A percentile compares a stretch with the other conserved stretches of the same genome.
phyloP scores from a whole-genome alignment of 345 rosid species.

The Leavenworthia alabamica region DNA sequence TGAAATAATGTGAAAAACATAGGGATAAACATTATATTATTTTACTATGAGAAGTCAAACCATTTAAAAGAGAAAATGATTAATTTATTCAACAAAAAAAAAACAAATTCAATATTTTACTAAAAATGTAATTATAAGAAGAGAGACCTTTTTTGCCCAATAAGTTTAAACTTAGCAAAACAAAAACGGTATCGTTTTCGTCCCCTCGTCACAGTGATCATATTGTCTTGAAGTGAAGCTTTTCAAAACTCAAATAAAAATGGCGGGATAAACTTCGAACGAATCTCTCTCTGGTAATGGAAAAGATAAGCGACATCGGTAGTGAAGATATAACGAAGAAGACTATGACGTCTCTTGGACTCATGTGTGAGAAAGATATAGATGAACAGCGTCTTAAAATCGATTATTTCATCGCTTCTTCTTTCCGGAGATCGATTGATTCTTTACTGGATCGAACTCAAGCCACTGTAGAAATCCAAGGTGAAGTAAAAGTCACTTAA shows the following conservation, averaged over 20 bases:
- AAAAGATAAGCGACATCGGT: slow-evolving; percentile 22
- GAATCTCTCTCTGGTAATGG: slow-evolving; percentile 3
- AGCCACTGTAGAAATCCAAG: slow-evolving; percentile 47
- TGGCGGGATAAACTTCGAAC: slow-evolving; percentile 21
- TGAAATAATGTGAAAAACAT: no score
- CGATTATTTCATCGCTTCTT: slow-evolving; percentile 44
- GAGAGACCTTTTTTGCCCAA: no score
- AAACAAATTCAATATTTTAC: no score
- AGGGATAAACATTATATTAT: no score
- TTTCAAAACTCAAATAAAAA: slow-evolving; percentile 22
- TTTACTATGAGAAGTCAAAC: no score
- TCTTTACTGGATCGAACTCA: slow-evolving; percentile 42
- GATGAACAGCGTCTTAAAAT: slow-evolving; percentile 36
- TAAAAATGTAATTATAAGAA: no score
- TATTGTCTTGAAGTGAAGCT: not conserved
- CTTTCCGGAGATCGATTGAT: slow-evolving; percentile 40
- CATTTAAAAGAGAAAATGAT: no score
- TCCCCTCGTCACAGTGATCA: not conserved
- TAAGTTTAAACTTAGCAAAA: no score
- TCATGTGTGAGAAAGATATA: slow-evolving; percentile 41
- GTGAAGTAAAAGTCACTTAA: slow-evolving; percentile 23
- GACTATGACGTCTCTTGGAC: slow-evolving; percentile 52
- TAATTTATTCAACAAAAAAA: no score
- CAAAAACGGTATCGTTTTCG: not conserved
- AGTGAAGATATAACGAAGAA: slow-evolving; percentile 26